These are phyloP conservation scores for Perkinsus chesapeaki DNA, from an alignment of 169 alveolate species.

Conservation along the genomic window DNA sequence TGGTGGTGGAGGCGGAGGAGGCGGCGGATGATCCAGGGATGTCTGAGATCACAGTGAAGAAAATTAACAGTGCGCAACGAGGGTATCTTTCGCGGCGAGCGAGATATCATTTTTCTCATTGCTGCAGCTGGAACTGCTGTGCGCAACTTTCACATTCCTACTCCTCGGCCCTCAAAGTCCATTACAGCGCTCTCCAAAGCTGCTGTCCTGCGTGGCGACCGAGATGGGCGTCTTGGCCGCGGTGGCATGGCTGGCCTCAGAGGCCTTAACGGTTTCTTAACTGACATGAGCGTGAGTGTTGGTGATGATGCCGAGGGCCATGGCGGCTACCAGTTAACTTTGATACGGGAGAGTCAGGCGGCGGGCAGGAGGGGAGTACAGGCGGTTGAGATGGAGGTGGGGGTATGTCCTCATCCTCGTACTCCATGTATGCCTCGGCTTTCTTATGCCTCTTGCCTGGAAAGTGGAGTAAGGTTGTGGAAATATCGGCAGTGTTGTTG, in stretches of 20 bases:
- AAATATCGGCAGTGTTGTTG: too few relatives aligned
- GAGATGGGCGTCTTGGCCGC: neutral
- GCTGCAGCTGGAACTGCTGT: too few relatives aligned
- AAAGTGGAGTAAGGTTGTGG: too few relatives aligned
- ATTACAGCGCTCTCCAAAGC: neutral
- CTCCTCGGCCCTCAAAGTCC: neutral
- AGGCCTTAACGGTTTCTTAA: neutral
- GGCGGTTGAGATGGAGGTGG: neutral
- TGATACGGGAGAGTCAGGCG: neutral
- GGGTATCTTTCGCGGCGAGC: neutral
- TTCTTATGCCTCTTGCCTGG: neutral
- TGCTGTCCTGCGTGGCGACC: neutral
- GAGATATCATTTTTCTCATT: neutral
- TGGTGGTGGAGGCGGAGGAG: neutral
- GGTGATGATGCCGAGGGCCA: neutral
- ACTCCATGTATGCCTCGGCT: neutral
- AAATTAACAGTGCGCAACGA: neutral
- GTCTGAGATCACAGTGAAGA: neutral
- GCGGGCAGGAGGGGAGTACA: neutral
- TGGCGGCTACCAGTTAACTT: neutral
- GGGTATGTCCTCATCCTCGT: neutral
- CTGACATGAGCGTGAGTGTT: neutral
- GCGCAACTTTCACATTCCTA: neutral
- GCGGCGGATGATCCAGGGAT: neutral
- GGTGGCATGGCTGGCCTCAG: neutral